phyloP scores from a whole-genome alignment of 1,284 basidiomycete species.

The Cutaneotrichosporon sp. region DNA sequence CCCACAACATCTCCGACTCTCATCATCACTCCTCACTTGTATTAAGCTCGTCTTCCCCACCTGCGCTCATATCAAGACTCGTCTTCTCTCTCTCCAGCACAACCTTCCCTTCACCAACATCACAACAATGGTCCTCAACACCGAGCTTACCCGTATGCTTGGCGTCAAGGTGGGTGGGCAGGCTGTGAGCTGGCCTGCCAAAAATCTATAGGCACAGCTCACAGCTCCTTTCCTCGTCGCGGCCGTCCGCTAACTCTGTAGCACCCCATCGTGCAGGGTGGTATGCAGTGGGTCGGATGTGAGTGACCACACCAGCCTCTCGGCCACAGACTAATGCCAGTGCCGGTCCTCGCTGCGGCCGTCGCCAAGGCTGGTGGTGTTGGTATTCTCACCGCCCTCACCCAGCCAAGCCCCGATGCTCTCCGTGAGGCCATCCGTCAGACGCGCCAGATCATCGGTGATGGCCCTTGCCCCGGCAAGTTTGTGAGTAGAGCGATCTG shows the following conservation, averaged over 20 bases:
- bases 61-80: background rate
- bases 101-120: background rate
- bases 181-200: background rate
- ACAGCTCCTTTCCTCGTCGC: background rate
- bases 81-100: background rate
- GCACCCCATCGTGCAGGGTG: slow-evolving; percentile 67
- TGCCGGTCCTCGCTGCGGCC: slow-evolving; percentile 57
- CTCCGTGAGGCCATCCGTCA: slow-evolving; percentile 80
- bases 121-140: slow-evolving; percentile 51
- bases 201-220: background rate
- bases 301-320: background rate
- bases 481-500: slow-evolving; percentile 54
- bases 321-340: background rate
- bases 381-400: slow-evolving; percentile 80
- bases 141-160: slow-evolving; percentile 55
- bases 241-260: background rate
- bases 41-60: background rate
- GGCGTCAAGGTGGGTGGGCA: slow-evolving; percentile 35
- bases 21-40: background rate
- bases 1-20: background rate
- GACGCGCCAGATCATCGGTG: slow-evolving; percentile 63
- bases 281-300: slow-evolving; percentile 27
- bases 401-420: slow-evolving; percentile 81
- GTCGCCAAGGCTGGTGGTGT: slow-evolving; percentile 84
- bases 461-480: slow-evolving; percentile 62